Evolutionary conservation across 2,329 filamentous ascomycete genomes (phyloP), one percentile per base, ranked within the genome.

Genomic region (Sporothrix phasma): DNA sequence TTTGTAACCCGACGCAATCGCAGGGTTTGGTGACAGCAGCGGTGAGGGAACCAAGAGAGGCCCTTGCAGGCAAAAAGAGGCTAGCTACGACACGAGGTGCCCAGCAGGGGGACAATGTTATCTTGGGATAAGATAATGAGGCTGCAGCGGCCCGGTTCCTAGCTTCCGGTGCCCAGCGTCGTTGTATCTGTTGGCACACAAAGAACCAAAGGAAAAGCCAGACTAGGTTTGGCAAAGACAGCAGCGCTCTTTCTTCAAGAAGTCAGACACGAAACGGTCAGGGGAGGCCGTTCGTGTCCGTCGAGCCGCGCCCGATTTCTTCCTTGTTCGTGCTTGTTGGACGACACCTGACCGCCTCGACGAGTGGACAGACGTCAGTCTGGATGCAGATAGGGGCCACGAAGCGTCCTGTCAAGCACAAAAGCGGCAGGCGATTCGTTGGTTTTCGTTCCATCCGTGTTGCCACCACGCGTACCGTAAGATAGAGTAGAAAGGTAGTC

Each of bases 201-300:
- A 29, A 45, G 24, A 56, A 31, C 51, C n/a, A 56, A n/a, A 37
- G 19, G 31, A n/a, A 56, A 22, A 39, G 51, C n/a, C 51, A 54
- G 31, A 34, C 8, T 37, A 56, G n/a, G 31, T n/a, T n/a, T n/a
- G n/a, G 31, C 51, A 43, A 34, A 56, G 63, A n/a, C 39, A 47
- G 22, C 29, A 47, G 47, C 41, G 46, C 43, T 54, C 26, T 37
- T 53, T 39, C n/a, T 47, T 54, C n/a, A n/a, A n/a, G n/a, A n/a
- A n/a, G 63, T 64, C 47, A 39, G 26, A 64, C 63, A 51, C 59
- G 46, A 62, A 62, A 47, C 39, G 56, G 29, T 43, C 24, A 53
- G 34, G 34, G 56, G 15, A 34, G 10, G 22, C 37, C 15, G 49
- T 31, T 26, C 41, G 37, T 65, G 19, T 51, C 17, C 61, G 15